These are phyloP conservation scores for Pisolithus microcarpus DNA, from an alignment of 768 basidiomycete species.

Conservation along the genomic window DNA sequence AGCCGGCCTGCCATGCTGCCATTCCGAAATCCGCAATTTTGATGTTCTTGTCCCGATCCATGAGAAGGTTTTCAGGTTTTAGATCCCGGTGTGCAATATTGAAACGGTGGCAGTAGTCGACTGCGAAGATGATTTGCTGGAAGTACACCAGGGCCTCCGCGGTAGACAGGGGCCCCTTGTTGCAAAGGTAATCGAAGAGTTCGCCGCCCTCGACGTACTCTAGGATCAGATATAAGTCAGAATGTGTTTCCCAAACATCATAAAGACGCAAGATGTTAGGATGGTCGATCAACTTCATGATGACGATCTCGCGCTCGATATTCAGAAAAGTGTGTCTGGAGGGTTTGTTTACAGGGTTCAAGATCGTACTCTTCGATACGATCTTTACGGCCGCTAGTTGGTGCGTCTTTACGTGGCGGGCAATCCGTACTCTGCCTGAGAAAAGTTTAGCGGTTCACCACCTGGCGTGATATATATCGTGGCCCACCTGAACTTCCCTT, in stretches of 20 bases:
- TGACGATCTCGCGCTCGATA: conserved; percentile 90
- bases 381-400: conserved; percentile 94
- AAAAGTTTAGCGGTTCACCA: not conserved
- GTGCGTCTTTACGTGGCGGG: conserved; percentile 79
- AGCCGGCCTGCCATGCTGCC: conserved; percentile 80
- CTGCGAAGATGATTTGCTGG: conserved; percentile 86
- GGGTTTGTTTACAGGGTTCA: conserved; percentile 60
- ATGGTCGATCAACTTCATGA: conserved; percentile 96
- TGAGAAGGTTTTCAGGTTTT: conserved; percentile 89
- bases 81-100: conserved; percentile 92
- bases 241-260: conserved; percentile 94
- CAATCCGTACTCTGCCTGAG: conserved; percentile 83
- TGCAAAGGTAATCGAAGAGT: conserved; percentile 87
- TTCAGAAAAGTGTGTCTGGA: conserved; percentile 72
- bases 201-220: conserved; percentile 95
- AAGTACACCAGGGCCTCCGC: conserved; percentile 80
- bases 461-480: conserved; percentile 8
- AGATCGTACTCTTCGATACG: conserved; percentile 65
- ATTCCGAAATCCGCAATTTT: conserved; percentile 98
- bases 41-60: conserved; percentile 78
- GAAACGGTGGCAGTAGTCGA: conserved; percentile 91
- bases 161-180: conserved; percentile 61
- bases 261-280: conserved; percentile 91
- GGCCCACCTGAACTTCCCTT: conserved; percentile 65
- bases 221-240: conserved; percentile 83